Evolutionary conservation across 192 early-diverging fungal genomes (phyloP), one percentile per base, ranked within the genome.

Genomic region (Coemansia reversa): DNA sequence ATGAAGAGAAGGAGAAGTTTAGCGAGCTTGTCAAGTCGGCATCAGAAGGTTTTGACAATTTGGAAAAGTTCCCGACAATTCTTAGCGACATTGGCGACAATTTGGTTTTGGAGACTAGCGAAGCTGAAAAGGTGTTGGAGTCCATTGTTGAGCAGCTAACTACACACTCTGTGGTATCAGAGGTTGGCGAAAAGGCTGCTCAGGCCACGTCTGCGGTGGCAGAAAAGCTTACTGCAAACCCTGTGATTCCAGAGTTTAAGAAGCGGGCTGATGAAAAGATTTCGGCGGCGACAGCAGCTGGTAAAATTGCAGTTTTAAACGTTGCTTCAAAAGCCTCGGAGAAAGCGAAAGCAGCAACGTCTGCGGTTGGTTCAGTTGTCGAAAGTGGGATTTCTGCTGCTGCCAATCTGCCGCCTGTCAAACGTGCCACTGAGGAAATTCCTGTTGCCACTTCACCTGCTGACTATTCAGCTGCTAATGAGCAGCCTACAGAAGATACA

Each of bases 51-150:
- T 47, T 60, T 5, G 72, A 58, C n/a, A 75, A 72, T 29, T 50
- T 81, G 22, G 78, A 81, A 55, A 32, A 58, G 7, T 75, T 81
- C 69, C 78, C 78, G 8, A 52, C 51, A 1, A 50, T 81, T 5
- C 8, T 80, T 47, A 63, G 62, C 14, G 72, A 80, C 50, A 19
- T 63, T 54, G 8, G 54, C 24, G 70, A 69, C 8, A 58, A 4
- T n/a, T 25, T 33, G 28, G 42, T 27, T n/a, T 20, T 7, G n/a
- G 47, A 19, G 30, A 19, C 24, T 32, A 7, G 28, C 8, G 12
- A 30, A 29, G 18, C 58, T 8, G 11, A 42, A 4, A 6, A 19
- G 11, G 19, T 24, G 22, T 30, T 53, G 25, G 22, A 53, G 24
- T 28, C 51, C 14, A 53, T 23, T 22, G 51, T 53, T 25, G 51